These are phyloP conservation scores for Turritis glabra DNA, from an alignment of 345 rosid genomes.

Conservation along the genomic window DNA sequence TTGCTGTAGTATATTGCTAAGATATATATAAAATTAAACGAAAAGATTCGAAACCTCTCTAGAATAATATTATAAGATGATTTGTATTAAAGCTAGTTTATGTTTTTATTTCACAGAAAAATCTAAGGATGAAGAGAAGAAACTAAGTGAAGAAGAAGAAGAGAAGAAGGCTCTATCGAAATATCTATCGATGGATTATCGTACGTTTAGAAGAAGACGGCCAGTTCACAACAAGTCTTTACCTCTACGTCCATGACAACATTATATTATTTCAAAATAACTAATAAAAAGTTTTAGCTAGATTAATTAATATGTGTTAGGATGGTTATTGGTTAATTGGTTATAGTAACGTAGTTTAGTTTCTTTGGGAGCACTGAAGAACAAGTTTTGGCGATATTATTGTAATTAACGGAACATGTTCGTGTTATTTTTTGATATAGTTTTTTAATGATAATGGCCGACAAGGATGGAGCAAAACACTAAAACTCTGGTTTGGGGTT, in stretches of 20 bases:
- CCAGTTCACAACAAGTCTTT: conserved; percentile 79
- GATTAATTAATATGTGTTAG: conserved; percentile 15
- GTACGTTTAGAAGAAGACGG: conserved; percentile 60
- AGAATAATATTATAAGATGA: background rate
- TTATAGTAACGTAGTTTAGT: conserved; percentile 11
- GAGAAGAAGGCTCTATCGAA: conserved; percentile 45
- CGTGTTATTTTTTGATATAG: background rate
- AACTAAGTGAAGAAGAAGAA: conserved; percentile 43
- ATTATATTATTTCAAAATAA: background rate
- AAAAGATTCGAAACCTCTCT: background rate
- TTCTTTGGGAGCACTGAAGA: conserved; percentile 32
- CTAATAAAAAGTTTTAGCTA: background rate
- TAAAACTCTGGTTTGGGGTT: conserved; percentile 36
- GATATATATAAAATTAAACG: background rate
- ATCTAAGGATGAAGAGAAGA: conserved; percentile 22
- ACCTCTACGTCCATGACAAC: conserved; percentile 53
- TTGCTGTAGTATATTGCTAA: conserved; percentile 4
- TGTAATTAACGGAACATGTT: conserved; percentile 42
- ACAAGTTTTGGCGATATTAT: conserved; percentile 34
- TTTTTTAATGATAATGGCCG: conserved; percentile 31
- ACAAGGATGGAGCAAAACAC: conserved; percentile 39
- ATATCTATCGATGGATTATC: conserved; percentile 72
- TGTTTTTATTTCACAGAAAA: conserved; percentile 29
- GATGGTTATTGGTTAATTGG: conserved; percentile 26
- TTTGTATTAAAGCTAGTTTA: background rate